phyloP scores from a whole-genome alignment of 208 protist species.

The Trichomonas gallinae region DNA sequence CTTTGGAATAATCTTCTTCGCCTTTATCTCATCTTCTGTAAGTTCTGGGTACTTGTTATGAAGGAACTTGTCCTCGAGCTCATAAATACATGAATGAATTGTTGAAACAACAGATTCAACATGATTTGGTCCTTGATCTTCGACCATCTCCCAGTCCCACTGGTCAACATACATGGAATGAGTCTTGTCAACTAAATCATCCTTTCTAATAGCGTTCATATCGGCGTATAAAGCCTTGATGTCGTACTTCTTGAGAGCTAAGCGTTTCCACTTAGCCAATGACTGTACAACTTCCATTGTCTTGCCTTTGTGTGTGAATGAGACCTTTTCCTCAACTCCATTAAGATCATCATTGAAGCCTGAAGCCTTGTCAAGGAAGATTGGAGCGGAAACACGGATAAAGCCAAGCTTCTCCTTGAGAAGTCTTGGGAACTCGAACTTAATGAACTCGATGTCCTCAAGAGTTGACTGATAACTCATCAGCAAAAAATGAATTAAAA shows the following conservation, averaged over 20 bases:
- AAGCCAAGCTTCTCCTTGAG: not conserved
- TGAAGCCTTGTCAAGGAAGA: not conserved
- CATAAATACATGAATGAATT: conserved; percentile 28
- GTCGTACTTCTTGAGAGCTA: conserved; percentile 27
- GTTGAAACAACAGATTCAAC: conserved; percentile 21
- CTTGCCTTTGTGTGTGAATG: not conserved
- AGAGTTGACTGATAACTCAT: not conserved
- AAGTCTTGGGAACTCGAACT: not conserved
- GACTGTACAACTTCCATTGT: conserved; percentile 36
- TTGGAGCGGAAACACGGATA: not conserved
- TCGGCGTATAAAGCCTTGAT: conserved; percentile 40
- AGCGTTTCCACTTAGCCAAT: conserved; percentile 40
- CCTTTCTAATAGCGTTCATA: conserved; percentile 39
- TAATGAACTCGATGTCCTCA: not conserved
- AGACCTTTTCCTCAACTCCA: not conserved
- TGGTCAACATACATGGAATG: conserved; percentile 46
- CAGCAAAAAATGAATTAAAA: too few species aligned
- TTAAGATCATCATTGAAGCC: conserved; percentile 9
- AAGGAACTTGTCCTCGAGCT: conserved; percentile 22
- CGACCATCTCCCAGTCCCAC: conserved; percentile 45
- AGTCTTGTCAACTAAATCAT: conserved; percentile 37
- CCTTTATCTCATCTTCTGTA: not conserved
- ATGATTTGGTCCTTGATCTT: conserved; percentile 26
- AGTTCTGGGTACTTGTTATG: not conserved
- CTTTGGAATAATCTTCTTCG: not conserved